A percentile compares a stretch with the other conserved stretches of the same genome.
phyloP scores from a whole-genome alignment of 371 early-diverging fungal genomes.

The Astathelohania contejeani region DNA sequence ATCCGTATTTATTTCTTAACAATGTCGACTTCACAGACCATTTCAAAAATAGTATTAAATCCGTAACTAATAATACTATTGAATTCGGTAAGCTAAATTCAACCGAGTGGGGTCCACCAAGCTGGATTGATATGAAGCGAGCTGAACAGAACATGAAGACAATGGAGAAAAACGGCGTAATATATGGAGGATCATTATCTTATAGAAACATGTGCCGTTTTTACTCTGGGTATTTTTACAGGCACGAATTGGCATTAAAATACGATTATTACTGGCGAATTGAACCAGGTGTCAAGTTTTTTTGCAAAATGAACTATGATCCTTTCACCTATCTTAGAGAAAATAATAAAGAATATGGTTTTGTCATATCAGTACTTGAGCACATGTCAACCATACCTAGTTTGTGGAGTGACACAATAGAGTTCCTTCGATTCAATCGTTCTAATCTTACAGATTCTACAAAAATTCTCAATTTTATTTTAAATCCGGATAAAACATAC shows the following conservation, averaged over 20 bases:
- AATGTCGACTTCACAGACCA: conserved; percentile 62
- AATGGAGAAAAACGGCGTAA: conserved; percentile 57
- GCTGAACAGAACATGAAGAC: conserved; percentile 54
- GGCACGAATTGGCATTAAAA: conserved; percentile 60
- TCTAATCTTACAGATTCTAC: conserved; percentile 16
- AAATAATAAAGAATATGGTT: conserved; percentile 64
- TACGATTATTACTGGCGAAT: conserved; percentile 85
- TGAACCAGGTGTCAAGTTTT: conserved; percentile 69
- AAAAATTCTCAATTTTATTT: conserved; percentile 30
- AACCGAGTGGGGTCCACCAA: conserved; percentile 65
- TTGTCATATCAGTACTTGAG: conserved; percentile 61
- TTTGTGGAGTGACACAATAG: conserved; percentile 58
- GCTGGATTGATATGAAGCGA: conserved; percentile 59
- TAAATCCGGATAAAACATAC: conserved; percentile 28
- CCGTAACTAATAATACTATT: conserved; percentile 20
- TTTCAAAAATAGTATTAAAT: conserved; percentile 56
- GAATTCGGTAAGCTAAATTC: conserved; percentile 59
- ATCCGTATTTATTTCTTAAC: conserved; percentile 62
- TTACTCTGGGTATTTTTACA: conserved; percentile 70
- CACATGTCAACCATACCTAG: conserved; percentile 62
- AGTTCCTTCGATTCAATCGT: conserved; percentile 31
- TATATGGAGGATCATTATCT: conserved; percentile 65
- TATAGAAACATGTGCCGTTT: conserved; percentile 82
- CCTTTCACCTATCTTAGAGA: conserved; percentile 60
- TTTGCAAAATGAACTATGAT: conserved; percentile 66